Evolutionary conservation across 805 yeast species (phyloP), one percentile per base, ranked within the genome.

Genomic region (Babjeviella inositovora): DNA sequence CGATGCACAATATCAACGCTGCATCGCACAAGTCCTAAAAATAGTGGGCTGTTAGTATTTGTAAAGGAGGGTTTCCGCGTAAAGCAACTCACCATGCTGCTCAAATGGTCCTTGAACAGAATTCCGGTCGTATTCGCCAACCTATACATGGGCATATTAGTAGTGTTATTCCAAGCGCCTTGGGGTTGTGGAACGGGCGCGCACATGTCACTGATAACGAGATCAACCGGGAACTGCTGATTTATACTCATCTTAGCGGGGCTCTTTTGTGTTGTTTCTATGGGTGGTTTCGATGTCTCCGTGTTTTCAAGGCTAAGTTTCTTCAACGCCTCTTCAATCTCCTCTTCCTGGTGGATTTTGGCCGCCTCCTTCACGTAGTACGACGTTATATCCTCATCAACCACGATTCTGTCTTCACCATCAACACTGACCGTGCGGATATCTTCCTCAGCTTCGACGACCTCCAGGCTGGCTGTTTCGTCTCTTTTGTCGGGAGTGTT

Each of bases 111-210:
- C 32, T 68, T 66, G 19, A 76, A 70, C 7, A 72, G 65, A 19
- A 80, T 50, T 4, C 98, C 97, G 8, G 84, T 58, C 4, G 96
- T 81, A 41, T 87, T 87, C 22, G 82, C 79, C 79, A 87, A 76
- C 97, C 95, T 87, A 50, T 57, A 56, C 43, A 70, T 76, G 22
- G 93, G 70, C 26, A 63, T 64, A 70, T 73, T 74, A 72, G 80
- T 69, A 59, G 76, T 65, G 48, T 66, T 53, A 41, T 54, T 57
- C 61, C 67, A 57, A 41, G 50, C 66, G 5, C 68, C 68, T 13
- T 51, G 38, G 15, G 44, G 42, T 35, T 64, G 71, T 23, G 64
- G 55, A 53, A 58, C 49, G 23, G 71, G 75, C 42, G 59, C 87
- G 59, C 75, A 76, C 92, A 77, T 77, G 54, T 79, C 92, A 53